Evolutionary conservation across 805 yeast genomes (phyloP).

Genomic region (Pichia ethanolica): DNA sequence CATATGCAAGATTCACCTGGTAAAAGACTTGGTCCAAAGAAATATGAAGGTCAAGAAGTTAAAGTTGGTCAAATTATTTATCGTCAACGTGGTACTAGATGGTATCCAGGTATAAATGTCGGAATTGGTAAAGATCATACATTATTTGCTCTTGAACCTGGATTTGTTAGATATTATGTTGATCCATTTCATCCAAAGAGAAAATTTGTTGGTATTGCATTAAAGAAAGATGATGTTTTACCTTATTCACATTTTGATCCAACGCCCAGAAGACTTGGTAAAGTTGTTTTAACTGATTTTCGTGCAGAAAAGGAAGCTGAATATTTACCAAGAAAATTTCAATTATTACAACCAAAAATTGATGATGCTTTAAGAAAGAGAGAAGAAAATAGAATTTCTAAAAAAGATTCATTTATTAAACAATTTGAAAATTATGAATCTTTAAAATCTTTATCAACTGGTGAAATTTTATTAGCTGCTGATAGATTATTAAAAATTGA

Average conservation of each 20-base stretch:
- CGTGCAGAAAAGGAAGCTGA: slow-evolving; percentile 53
- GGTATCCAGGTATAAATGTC: slow-evolving; percentile 90
- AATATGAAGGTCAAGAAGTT: slow-evolving; percentile 69
- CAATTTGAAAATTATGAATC: slow-evolving; percentile 24
- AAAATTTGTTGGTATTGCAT: slow-evolving; percentile 82
- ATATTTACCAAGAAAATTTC: slow-evolving; percentile 62
- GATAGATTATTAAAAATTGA: slow-evolving; percentile 48
- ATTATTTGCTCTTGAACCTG: slow-evolving; percentile 84
- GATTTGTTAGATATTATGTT: slow-evolving; percentile 80
- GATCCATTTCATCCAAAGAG: slow-evolving; percentile 97
- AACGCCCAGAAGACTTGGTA: slow-evolving; percentile 77
- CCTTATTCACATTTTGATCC: slow-evolving; percentile 94
- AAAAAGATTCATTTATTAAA: slow-evolving; percentile 24
- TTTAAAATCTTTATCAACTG: slow-evolving; percentile 20
- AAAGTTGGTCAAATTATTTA: slow-evolving; percentile 78
- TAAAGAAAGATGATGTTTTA: slow-evolving; percentile 51
- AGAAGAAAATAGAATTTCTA: slow-evolving; percentile 30
- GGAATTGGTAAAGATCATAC: slow-evolving; percentile 93
- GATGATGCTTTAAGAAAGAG: slow-evolving; percentile 34
- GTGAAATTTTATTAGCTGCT: slow-evolving; percentile 33
- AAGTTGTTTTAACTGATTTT: slow-evolving; percentile 42
- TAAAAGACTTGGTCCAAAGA: slow-evolving; percentile 87
- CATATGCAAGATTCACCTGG: slow-evolving; percentile 93
- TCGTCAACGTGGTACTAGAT: slow-evolving; percentile 92
- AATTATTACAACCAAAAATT: slow-evolving; percentile 46